phyloP scores from a whole-genome alignment of 1,284 basidiomycete species.

The Lentinula novae-zelandiae region DNA sequence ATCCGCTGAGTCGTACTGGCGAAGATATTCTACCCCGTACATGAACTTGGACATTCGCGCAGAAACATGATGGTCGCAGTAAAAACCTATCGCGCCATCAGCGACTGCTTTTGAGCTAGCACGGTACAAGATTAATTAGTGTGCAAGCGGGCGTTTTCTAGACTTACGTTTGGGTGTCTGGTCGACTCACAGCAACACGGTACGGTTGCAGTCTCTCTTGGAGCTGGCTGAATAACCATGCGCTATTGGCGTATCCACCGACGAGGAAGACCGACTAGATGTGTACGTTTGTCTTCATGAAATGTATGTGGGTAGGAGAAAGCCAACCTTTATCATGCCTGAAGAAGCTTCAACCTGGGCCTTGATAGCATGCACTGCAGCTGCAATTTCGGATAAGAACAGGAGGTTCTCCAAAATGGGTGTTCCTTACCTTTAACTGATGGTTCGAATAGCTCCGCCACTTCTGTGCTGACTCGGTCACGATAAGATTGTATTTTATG shows the following conservation, averaged over 20 bases:
- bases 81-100: conserved; percentile 77
- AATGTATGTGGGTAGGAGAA: neutral
- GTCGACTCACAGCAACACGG: conserved; percentile 61
- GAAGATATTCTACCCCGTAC: conserved; percentile 76
- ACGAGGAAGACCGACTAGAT: conserved; percentile 69
- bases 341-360: conserved; percentile 63
- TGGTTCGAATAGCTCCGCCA: conserved; percentile 72
- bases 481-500: conserved; percentile 11
- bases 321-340: conserved; percentile 58
- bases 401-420: neutral
- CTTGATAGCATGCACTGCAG: conserved; percentile 65
- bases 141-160: neutral
- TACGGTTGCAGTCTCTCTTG: conserved; percentile 57
- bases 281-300: neutral
- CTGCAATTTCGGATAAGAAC: conserved; percentile 25
- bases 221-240: conserved; percentile 72
- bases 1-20: conserved; percentile 61
- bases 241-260: conserved; percentile 76
- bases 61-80: conserved; percentile 77
- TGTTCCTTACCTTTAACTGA: conserved; percentile 51
- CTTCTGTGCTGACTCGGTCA: conserved; percentile 39
- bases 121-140: conserved; percentile 1
- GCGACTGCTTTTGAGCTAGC: conserved; percentile 74
- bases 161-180: conserved; percentile 70
- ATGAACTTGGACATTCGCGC: conserved; percentile 74